Evolutionary conservation across 345 rosid genomes (phyloP).

Genomic region (Gossypium sturtianum): DNA sequence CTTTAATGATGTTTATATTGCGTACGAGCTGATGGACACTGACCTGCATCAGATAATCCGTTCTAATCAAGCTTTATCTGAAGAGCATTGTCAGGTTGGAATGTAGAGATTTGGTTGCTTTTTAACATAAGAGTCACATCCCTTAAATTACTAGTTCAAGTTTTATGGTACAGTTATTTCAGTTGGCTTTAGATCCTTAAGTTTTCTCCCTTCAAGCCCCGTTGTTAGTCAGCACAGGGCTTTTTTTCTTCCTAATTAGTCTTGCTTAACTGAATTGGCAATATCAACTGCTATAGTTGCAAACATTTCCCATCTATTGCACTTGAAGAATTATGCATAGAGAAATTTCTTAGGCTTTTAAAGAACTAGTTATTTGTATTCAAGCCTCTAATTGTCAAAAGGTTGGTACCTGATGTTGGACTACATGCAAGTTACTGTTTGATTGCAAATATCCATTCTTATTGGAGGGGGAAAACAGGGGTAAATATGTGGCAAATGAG

Average conservation of each 20-base stretch:
- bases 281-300: neutral
- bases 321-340: neutral
- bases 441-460: neutral
- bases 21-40: constrained; percentile 77
- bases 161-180: neutral
- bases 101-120: constrained; percentile 4
- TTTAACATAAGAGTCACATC: neutral
- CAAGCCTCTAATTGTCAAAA: neutral
- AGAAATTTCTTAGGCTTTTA: constrained; percentile 2
- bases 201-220: neutral
- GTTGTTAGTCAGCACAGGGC: neutral
- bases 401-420: neutral
- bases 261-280: neutral
- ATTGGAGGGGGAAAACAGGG: neutral
- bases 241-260: constrained; percentile 4
- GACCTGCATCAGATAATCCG: constrained; percentile 66
- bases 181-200: neutral
- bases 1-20: constrained; percentile 85
- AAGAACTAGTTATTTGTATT: neutral
- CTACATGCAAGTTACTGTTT: neutral
- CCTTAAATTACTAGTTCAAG: neutral
- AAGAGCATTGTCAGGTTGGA: constrained; percentile 76
- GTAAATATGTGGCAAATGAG: constrained; percentile 1
- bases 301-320: neutral
- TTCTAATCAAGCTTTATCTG: constrained; percentile 56